These are phyloP conservation scores for Lactarius sp. DNA, from an alignment of 768 basidiomycete species.

Conservation along the genomic window DNA sequence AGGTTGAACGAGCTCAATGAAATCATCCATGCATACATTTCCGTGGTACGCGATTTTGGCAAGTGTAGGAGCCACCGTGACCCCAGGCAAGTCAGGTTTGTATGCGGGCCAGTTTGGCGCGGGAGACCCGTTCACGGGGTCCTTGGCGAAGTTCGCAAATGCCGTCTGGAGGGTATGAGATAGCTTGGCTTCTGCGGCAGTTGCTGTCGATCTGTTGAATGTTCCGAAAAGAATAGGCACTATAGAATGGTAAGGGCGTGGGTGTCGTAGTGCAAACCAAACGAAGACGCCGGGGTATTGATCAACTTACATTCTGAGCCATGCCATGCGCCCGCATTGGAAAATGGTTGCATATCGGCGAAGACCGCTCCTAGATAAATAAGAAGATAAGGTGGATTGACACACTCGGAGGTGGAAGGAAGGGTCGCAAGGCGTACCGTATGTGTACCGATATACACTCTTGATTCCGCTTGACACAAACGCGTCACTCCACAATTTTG, in stretches of 20 bases:
- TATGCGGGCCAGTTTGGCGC: slow-evolving; percentile 11
- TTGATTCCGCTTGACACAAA: slow-evolving; percentile 3
- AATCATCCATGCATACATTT: neutral
- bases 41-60: slow-evolving; percentile 10
- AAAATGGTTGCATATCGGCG: neutral
- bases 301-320: slow-evolving; percentile 2
- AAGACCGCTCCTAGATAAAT: slow-evolving; percentile 3
- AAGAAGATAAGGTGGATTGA: neutral
- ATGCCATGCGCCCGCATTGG: neutral
- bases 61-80: neutral
- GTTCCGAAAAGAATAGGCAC: slow-evolving; percentile 30
- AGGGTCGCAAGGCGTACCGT: neutral
- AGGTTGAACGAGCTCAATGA: neutral
- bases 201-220: slow-evolving; percentile 28
- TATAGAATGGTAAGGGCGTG: neutral
- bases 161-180: slow-evolving; percentile 26
- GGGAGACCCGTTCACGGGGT: neutral
- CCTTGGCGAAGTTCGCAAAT: slow-evolving; percentile 14
- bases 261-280: neutral
- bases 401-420: too few species aligned
- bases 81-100: neutral
- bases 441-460: slow-evolving; percentile 16
- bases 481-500: slow-evolving; percentile 17
- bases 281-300: too few species aligned
- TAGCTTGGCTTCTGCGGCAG: slow-evolving; percentile 26